Base-by-base conservation (phyloP, 306 rosid genomes). In the Pyrus communis region DNA sequence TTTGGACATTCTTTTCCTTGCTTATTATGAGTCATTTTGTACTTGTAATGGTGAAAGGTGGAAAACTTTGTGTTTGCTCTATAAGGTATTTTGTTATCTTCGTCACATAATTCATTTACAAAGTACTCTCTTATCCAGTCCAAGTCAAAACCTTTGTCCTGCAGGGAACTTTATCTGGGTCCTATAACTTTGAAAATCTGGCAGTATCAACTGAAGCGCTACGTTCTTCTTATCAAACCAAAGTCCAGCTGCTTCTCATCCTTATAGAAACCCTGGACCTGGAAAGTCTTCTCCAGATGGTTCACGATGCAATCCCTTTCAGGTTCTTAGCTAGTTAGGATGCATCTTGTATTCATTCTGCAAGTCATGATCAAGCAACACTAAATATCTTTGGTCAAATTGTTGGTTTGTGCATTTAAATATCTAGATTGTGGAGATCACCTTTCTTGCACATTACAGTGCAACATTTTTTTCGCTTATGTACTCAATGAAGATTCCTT, bases 261-360 rank as follows among this genome's bases (percentile, higher is more conserved):
- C 91, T 94, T 54, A 82, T 94, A 82, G 93, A 94, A 84, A 88
- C 97, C 68, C 79, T 94, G 79, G 91, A 92, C 87, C 82, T 94
- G 82, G 97, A 94, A 75, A 90, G 67, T 85, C 88, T 92, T 88
- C 91, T 94, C 85, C 95, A 89, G 85, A 90, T 94, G 98, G 95
- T 94, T 82, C 98, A 87, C 69, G 98, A 92, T 83, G 93, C 90
- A 86, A 85, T 69, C 25, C 89, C 98, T 69, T 90, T 86, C 90
- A 90, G 98, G 98, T 93, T 51, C 58, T 70, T 70, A 63, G 76
- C 81, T 61, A 68, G 75, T 67, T 67, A 46, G 42, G 80, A 69
- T 85, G 52, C 74, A 57, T 78, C 30, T 64, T 28, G 19, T 45
- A 62, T 80, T 65, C 61, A 68, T 35, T 45, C 59, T 38, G 30